Evolutionary conservation across 352 stramenopile species (phyloP).

Genomic region (Phytophthora ohioensis): DNA sequence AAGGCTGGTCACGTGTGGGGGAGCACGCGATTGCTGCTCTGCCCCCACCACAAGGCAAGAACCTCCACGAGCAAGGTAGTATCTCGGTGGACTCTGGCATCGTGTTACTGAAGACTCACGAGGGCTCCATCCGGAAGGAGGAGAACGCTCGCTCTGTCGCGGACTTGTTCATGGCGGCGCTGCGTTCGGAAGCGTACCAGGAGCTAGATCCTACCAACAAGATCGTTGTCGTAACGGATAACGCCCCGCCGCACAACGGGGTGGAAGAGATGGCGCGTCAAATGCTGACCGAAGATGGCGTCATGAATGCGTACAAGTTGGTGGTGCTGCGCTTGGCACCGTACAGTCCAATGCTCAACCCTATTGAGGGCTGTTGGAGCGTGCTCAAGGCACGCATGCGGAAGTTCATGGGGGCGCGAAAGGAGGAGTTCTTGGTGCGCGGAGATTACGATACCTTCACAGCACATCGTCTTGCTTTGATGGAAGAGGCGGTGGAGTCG

Average conservation of each 20-base stretch:
- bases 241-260: not conserved
- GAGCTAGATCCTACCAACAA: not conserved
- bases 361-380: slow-evolving; percentile 6
- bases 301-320: slow-evolving; percentile 4
- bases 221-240: slow-evolving; percentile 9
- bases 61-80: not conserved
- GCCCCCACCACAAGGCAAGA: not conserved
- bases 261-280: not conserved
- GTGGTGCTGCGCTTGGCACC: slow-evolving; percentile 27
- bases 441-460: not conserved
- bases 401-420: not conserved
- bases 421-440: slow-evolving; percentile 1
- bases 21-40: not conserved
- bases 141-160: slow-evolving; percentile 9
- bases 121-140: not conserved
- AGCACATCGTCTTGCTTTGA: not conserved
- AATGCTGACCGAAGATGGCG: not conserved
- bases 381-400: not conserved
- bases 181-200: not conserved
- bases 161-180: slow-evolving; percentile 6
- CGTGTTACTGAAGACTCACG: not conserved
- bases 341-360: not conserved
- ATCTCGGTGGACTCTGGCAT: not conserved
- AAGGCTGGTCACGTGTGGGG: not conserved
- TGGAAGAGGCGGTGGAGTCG: not conserved